phyloP scores from a whole-genome alignment of 371 early-diverging fungal genomes.

The Mucor irregularis region DNA sequence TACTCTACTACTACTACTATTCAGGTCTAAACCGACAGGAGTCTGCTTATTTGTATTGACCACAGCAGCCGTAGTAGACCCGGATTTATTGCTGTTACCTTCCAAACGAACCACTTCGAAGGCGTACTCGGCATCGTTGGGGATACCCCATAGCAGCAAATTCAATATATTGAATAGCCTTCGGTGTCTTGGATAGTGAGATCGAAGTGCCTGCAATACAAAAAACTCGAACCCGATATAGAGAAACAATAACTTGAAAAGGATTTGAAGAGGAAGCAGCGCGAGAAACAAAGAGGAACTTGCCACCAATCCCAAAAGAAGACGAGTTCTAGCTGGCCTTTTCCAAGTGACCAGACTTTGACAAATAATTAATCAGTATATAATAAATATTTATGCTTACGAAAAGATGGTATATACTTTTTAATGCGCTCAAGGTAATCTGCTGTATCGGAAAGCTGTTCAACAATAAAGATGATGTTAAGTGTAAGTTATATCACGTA shows the following conservation, averaged over 20 bases:
- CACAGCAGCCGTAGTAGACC: too few relatives aligned
- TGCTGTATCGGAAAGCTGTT: slow-evolving; percentile 32
- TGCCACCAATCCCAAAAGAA: slow-evolving; percentile 13
- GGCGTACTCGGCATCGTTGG: slow-evolving; percentile 50
- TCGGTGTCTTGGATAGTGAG: slow-evolving; percentile 44
- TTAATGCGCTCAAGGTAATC: slow-evolving; percentile 41
- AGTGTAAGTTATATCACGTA: neutral
- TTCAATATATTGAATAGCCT: slow-evolving; percentile 47
- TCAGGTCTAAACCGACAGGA: too few relatives aligned
- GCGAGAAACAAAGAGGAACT: slow-evolving; percentile 8
- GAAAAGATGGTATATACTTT: slow-evolving; percentile 30
- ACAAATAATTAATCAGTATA: neutral
- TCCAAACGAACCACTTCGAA: slow-evolving; percentile 38
- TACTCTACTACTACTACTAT: too few relatives aligned
- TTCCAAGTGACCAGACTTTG: slow-evolving; percentile 46
- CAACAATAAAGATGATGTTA: neutral
- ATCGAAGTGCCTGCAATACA: slow-evolving; percentile 40
- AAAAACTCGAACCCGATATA: slow-evolving; percentile 48
- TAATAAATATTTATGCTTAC: neutral
- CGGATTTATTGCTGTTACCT: too few relatives aligned
- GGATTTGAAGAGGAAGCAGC: slow-evolving; percentile 23
- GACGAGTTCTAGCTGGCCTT: slow-evolving; percentile 35
- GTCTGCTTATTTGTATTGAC: too few relatives aligned
- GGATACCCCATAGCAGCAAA: slow-evolving; percentile 46
- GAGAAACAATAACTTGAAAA: slow-evolving; percentile 24